Evolutionary conservation across 345 rosid species (phyloP).

Genomic region (Boechera stricta): DNA sequence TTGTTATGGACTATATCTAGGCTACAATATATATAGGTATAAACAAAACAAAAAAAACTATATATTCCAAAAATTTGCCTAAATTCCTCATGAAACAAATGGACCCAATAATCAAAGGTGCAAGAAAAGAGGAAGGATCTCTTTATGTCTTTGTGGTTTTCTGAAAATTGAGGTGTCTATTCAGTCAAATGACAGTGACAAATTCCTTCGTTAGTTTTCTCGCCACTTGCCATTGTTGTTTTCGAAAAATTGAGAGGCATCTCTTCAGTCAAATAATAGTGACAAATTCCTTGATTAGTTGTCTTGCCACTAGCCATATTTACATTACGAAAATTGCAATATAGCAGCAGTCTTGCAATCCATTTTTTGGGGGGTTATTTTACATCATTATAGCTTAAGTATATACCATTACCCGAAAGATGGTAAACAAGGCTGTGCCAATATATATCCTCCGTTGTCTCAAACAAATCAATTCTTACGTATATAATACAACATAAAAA

Average conservation of each 20-base stretch:
- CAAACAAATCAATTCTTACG: not conserved
- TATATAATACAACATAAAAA: not conserved
- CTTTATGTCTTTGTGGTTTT: constrained; percentile 16
- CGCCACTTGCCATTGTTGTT: constrained; percentile 14
- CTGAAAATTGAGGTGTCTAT: not conserved
- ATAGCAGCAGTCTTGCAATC: not conserved
- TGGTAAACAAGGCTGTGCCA: not conserved
- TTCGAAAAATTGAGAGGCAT: not conserved
- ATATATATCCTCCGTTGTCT: too few species aligned
- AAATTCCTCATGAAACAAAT: constrained; percentile 25
- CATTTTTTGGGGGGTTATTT: too few species aligned
- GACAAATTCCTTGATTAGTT: constrained; percentile 23
- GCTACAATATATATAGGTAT: constrained; percentile 7
- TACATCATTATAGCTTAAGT: not conserved
- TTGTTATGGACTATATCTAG: constrained; percentile 13
- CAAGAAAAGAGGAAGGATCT: constrained; percentile 26
- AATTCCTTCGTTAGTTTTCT: constrained; percentile 1
- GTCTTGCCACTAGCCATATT: constrained; percentile 1
- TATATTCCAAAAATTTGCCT: constrained; percentile 29
- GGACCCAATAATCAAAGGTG: constrained; percentile 33
- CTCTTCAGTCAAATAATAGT: constrained; percentile 25
- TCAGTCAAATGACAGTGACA: constrained; percentile 18
- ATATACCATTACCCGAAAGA: not conserved
- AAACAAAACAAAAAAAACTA: not conserved
- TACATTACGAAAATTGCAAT: not conserved